phyloP scores from a whole-genome alignment of 1,139 yeast genomes.

The Magnusiomyces paraingens region DNA sequence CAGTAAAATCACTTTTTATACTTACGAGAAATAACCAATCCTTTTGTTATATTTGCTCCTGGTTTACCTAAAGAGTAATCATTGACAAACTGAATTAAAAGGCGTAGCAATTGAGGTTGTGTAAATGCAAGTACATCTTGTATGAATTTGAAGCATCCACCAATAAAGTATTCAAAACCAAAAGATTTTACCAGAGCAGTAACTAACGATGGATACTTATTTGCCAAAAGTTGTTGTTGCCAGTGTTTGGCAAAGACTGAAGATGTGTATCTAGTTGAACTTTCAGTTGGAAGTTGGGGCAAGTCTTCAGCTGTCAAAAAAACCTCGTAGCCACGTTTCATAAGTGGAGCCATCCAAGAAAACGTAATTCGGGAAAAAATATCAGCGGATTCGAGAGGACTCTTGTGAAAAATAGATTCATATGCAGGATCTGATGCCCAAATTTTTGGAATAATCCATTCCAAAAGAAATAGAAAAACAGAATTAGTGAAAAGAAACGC shows the following conservation, averaged over 20 bases:
- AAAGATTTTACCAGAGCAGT: slow-evolving; percentile 60
- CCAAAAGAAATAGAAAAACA: slow-evolving; percentile 46
- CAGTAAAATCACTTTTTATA: no score
- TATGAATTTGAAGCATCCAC: slow-evolving; percentile 67
- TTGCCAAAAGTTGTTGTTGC: slow-evolving; percentile 41
- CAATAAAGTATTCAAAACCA: slow-evolving; percentile 61
- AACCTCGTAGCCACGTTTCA: slow-evolving; percentile 75
- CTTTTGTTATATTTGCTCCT: slow-evolving; percentile 52
- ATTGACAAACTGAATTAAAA: slow-evolving; percentile 74
- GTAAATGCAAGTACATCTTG: slow-evolving; percentile 81
- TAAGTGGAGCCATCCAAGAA: slow-evolving; percentile 87
- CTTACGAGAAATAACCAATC: slow-evolving; percentile 62
- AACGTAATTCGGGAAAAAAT: slow-evolving; percentile 75
- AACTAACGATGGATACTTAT: slow-evolving; percentile 56
- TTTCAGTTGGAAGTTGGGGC: slow-evolving; percentile 68
- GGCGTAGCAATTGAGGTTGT: slow-evolving; percentile 80
- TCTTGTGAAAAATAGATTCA: slow-evolving; percentile 35
- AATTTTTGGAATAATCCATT: slow-evolving; percentile 46
- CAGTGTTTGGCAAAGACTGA: slow-evolving; percentile 53
- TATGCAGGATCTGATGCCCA: slow-evolving; percentile 39
- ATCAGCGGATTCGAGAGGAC: slow-evolving; percentile 78
- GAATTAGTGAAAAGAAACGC: slow-evolving; percentile 41
- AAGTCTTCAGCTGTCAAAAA: slow-evolving; percentile 71
- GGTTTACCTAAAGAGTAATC: slow-evolving; percentile 46
- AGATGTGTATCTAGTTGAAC: slow-evolving; percentile 42